Base-by-base conservation (phyloP, 441 rosid genomes). In the Erodium trifolium region DNA sequence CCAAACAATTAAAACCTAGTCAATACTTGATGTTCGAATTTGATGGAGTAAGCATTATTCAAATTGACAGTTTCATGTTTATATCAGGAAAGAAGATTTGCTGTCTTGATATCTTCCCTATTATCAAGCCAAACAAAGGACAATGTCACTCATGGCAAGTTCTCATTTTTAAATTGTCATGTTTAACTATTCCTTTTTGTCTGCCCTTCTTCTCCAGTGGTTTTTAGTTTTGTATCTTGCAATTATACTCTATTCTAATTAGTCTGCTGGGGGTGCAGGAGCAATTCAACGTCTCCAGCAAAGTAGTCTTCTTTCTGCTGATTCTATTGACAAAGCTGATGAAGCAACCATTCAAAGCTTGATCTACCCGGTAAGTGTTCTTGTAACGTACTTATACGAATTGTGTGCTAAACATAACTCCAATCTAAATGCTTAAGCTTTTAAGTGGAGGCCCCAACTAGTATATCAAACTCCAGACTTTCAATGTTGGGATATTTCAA, bases 91-190 rank as follows among this genome's bases (percentile, higher is more conserved):
- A 88, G 95, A 79, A 81, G 97, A 76, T 93, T 91, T 70, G 92
- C 96, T 27, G 93, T 93, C 71, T 79, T 91, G 70, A 80, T 78
- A 27, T 93, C 96, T 66, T 82, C 96, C 66, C 95, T 93, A 71
- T 77, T 93, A 65, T 93, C 99, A 41, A 93, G 99, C 85, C 99
- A 91, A 82, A 93, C 97, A 62, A 91, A 88, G 83, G 99, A 91
- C 74, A 84, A 91, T 29, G 84, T 91, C 43, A 89, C 79, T 57
- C 82, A 85, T 81, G 99, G 99, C 78, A 77, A 70, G 90, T 71
- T 75, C 69, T 55, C 27, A 12, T 64, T 63, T 47, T 68, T 43
- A 27, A 71, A 12, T 68, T 62, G 67, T 47, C 43, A 4, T 31
- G 49, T 37, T 10, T 12, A 12, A 14, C 10, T 39, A 23, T 7